Conservation (phyloP, 345 rosid species). For the Hevea brasiliensis region DNA sequence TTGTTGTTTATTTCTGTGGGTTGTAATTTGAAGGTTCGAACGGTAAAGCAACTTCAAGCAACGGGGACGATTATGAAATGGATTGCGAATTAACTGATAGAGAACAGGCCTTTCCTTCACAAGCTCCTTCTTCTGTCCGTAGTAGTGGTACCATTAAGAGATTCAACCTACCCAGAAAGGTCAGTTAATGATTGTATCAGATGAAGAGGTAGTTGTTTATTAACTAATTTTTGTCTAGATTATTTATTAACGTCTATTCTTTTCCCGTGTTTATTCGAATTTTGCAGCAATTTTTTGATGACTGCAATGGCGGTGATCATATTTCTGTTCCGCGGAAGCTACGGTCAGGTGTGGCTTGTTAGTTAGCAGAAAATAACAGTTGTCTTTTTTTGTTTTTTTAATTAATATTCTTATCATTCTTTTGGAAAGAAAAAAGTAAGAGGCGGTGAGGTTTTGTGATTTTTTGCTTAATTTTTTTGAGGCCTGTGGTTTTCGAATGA, state of each 20-base stretch:
- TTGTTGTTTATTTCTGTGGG: slow-evolving; percentile 17
- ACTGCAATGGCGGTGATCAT: slow-evolving; percentile 57
- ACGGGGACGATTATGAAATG: slow-evolving; percentile 41
- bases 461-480: not conserved
- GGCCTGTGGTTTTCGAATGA: slow-evolving; percentile 15
- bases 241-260: not conserved
- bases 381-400: not conserved
- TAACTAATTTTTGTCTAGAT: not conserved
- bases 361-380: not conserved
- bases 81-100: slow-evolving; percentile 29
- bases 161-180: slow-evolving; percentile 59
- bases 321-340: slow-evolving; percentile 89
- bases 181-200: slow-evolving; percentile 18
- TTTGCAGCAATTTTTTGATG: slow-evolving; percentile 45
- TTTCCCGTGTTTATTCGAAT: slow-evolving; percentile 1
- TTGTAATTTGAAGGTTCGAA: slow-evolving; percentile 22
- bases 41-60: slow-evolving; percentile 28
- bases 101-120: slow-evolving; percentile 36
- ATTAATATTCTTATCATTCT: not conserved
- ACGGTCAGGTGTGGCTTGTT: slow-evolving; percentile 72
- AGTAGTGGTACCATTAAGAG: slow-evolving; percentile 32
- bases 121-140: slow-evolving; percentile 13
- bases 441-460: no score
- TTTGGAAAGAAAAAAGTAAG: no score
- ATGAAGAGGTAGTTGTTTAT: not conserved